Percentiles rank a stretch among this genome's conserved stretches.
Conservation (phyloP, 2,329 filamentous ascomycete genomes). For the Fusarium sp. region DNA sequence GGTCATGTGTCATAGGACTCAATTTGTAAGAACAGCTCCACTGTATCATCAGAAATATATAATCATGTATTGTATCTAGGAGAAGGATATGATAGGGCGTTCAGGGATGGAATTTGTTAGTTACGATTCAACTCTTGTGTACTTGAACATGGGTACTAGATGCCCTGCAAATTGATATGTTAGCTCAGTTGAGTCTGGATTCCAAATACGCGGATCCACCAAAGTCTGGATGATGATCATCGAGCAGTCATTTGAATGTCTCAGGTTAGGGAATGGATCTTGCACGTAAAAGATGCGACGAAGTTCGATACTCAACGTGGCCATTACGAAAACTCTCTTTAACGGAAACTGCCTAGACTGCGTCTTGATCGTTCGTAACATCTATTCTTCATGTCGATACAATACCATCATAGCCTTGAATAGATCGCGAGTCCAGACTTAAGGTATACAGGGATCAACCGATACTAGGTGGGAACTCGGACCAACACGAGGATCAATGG, state of each 20-base stretch:
- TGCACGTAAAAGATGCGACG: constrained; percentile 11
- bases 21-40: constrained; percentile 18
- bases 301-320: not conserved
- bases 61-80: constrained; percentile 36
- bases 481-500: constrained; percentile 17
- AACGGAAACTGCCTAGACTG: not conserved
- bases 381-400: not conserved
- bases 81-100: constrained; percentile 30
- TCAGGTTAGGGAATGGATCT: constrained; percentile 8
- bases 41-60: constrained; percentile 40
- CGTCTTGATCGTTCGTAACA: not conserved
- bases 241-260: constrained; percentile 15
- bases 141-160: constrained; percentile 19
- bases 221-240: constrained; percentile 1
- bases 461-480: constrained; percentile 9
- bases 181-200: constrained; percentile 12
- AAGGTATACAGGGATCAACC: constrained; percentile 17
- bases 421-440: constrained; percentile 16
- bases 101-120: constrained; percentile 20
- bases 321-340: not conserved
- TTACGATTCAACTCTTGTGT: constrained; percentile 35
- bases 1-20: not conserved
- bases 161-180: constrained; percentile 23
- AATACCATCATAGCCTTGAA: constrained; percentile 10
- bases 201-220: not conserved